A percentile compares a stretch with the other conserved stretches of the same genome.
Evolutionary conservation across 2,329 filamentous ascomycete species (phyloP).

Genomic region (Clonostachys rhizophaga): DNA sequence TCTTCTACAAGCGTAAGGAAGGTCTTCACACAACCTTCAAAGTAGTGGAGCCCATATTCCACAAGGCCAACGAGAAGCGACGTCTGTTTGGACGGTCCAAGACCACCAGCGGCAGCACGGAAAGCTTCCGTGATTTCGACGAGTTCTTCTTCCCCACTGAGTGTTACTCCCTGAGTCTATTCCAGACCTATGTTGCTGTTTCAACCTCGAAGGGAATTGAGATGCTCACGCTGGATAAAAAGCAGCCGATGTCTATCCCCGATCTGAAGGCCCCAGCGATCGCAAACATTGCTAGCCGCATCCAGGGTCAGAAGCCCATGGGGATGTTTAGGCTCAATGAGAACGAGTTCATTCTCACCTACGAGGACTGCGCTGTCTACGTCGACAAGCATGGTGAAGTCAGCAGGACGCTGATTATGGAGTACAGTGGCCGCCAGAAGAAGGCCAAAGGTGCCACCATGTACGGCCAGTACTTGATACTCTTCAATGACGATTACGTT

Average conservation of each 20-base stretch:
- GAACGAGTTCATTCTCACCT: constrained; percentile 87
- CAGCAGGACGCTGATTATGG: constrained; percentile 90
- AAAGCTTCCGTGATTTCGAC: constrained; percentile 97
- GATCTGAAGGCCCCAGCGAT: constrained; percentile 77
- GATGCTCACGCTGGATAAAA: constrained; percentile 94
- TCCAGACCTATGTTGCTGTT: constrained; percentile 90
- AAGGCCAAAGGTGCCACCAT: constrained; percentile 80
- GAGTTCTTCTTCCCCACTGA: constrained; percentile 98
- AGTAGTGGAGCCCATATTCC: constrained; percentile 91
- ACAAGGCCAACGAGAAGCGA: constrained; percentile 84
- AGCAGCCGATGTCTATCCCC: constrained; percentile 89
- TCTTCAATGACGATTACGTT: constrained; percentile 95
- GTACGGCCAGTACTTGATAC: constrained; percentile 84
- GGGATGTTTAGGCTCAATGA: constrained; percentile 96
- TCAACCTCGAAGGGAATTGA: constrained; percentile 91
- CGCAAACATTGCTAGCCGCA: constrained; percentile 77
- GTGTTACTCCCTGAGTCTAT: constrained; percentile 92
- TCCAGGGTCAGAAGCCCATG: constrained; percentile 78
- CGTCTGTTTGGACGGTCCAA: constrained; percentile 59
- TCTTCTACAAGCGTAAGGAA: constrained; percentile 97
- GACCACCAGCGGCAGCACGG: constrained; percentile 66
- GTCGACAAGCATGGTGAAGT: constrained; percentile 98
- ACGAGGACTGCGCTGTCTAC: constrained; percentile 95
- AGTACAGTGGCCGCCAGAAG: constrained; percentile 87
- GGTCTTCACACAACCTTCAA: constrained; percentile 92